Conservation (phyloP, 2,329 filamentous ascomycete species). For the Xylaria sp. region DNA sequence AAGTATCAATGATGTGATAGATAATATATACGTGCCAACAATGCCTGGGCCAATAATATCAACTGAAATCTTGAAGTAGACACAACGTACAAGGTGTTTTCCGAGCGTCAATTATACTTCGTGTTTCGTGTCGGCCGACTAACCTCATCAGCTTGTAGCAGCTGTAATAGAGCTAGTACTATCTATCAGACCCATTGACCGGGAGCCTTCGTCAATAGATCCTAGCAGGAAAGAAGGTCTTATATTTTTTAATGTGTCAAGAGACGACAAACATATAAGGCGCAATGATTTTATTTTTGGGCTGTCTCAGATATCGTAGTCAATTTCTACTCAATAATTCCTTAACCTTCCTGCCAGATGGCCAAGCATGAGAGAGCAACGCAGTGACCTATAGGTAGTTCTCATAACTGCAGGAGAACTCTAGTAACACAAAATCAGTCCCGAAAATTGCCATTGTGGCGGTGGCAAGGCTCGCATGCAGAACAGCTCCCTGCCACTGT, state of each 20-base stretch:
- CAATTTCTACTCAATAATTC: not conserved
- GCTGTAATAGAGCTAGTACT: not conserved
- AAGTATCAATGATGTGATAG: not conserved
- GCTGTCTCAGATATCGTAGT: not conserved
- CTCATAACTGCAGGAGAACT: not conserved
- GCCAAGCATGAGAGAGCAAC: slow-evolving; percentile 6
- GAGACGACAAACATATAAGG: not conserved
- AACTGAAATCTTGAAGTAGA: not conserved
- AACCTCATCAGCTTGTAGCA: not conserved
- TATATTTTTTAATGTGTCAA: not conserved
- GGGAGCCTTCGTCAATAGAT: not conserved
- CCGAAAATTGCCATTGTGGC: slow-evolving; percentile 6
- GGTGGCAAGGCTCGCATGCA: not conserved
- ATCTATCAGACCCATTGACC: not conserved
- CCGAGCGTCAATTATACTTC: not conserved
- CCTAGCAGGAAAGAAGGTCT: not conserved
- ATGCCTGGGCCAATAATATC: not conserved
- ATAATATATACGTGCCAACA: not conserved
- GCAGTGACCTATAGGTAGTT: not conserved
- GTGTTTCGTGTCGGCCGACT: not conserved
- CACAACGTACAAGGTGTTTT: not conserved
- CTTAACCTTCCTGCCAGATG: slow-evolving; percentile 13
- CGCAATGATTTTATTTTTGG: slow-evolving; percentile 10
- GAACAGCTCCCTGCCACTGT: not conserved
- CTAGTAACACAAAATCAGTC: not conserved